Evolutionary conservation across 495 filamentous ascomycete genomes (phyloP), one percentile per base, ranked within the genome.

Genomic region (Penicillium angulare): DNA sequence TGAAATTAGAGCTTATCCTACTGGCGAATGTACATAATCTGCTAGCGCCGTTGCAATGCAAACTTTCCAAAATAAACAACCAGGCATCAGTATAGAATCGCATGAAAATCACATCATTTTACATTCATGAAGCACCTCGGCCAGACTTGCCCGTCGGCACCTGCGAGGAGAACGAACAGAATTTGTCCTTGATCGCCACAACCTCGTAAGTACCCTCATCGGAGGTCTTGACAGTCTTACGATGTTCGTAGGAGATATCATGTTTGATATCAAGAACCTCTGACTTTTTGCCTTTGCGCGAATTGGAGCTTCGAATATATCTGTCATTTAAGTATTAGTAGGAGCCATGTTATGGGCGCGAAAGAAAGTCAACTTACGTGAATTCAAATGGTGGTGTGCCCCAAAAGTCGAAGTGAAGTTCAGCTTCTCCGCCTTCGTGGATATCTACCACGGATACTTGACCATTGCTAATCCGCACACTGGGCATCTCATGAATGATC

Each of bases 141-240:
- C 70, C 73, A 13, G 74, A 68, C 56, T 70, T 83, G 24, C 67
- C 72, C 16, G 78, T 71, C 40, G 67, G 72, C 15, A 72, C 72
- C 53, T 84, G 79, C 44, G 81, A 89, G 22, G 88, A 87, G 64
- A 92, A 92, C 3, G 88, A 80, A 67, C 93, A 98, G 68, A 80
- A 93, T 59, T 81, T 83, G 65, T 98, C 93, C 77, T 90, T 91
- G 67, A 98, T 95, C 5, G 89, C 85, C 44, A 96, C 86, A 10
- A 97, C 95, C 72, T 98, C 93, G 55, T 98, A 98, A 42, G 89
- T 95, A 22, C 93, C 93, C 74, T 97, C 93, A 61, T 95, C 88
- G 35, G 84, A 89, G 12, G 89, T 91, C 61, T 80, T 80, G 53
- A 96, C 80, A 17, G 83, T 84, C 73, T 92, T 89, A 54, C 74